These are phyloP conservation scores for Perkinsus olseni DNA, from an alignment of 169 alveolate species.

Conservation along the genomic window DNA sequence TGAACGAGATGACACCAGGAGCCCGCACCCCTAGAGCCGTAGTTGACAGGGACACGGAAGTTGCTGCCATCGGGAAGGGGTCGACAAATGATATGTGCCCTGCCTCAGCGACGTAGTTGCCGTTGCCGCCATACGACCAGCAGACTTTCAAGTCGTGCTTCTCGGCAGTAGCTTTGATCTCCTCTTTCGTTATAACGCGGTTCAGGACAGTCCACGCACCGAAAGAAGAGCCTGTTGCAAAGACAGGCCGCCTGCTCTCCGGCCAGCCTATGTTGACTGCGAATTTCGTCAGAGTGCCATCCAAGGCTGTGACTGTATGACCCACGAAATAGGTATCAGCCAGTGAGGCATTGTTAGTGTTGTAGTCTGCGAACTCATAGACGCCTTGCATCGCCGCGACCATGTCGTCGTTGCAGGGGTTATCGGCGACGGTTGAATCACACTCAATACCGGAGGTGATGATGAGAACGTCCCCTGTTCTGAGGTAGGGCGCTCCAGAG, in stretches of 20 bases:
- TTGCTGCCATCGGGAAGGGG: conserved; percentile 5
- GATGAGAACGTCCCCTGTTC: conserved; percentile 6
- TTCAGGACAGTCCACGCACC: neutral
- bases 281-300: neutral
- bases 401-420: conserved; percentile 4
- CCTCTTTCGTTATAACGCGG: neutral
- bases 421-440: neutral
- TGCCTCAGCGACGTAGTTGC: conserved; percentile 14
- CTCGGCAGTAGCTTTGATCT: conserved; percentile 3
- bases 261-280: neutral
- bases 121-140: conserved; percentile 17
- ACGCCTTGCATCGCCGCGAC: conserved; percentile 4
- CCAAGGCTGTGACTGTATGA: neutral
- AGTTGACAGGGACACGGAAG: conserved; percentile 11
- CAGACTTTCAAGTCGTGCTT: conserved; percentile 8
- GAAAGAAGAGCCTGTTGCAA: neutral
- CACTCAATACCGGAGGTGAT: neutral
- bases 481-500: neutral
- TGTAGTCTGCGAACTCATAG: neutral
- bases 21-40: neutral
- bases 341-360: neutral
- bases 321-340: neutral
- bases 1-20: neutral
- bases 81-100: neutral
- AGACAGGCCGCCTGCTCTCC: neutral